These are phyloP conservation scores for Cytospora leucostoma DNA, from an alignment of 2,329 filamentous ascomycete species.

Conservation along the genomic window DNA sequence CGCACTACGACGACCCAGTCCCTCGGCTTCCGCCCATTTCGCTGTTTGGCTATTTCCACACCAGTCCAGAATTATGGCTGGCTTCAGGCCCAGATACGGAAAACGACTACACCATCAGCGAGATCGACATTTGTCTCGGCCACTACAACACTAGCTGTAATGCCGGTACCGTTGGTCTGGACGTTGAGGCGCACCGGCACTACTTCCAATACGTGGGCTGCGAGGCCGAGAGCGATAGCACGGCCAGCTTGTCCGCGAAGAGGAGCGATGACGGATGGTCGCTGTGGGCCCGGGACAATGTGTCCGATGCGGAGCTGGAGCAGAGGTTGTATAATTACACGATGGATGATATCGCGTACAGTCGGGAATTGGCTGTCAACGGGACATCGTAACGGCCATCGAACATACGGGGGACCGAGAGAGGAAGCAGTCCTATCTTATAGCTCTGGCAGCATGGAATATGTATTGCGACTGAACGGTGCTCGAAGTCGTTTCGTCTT, in stretches of 20 bases:
- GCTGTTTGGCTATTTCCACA: constrained; percentile 61
- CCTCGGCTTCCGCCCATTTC: constrained; percentile 65
- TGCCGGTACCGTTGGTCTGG: constrained; percentile 48
- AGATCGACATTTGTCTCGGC: constrained; percentile 52
- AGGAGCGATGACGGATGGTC: constrained; percentile 5
- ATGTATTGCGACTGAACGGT: no score
- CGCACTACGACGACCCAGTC: constrained; percentile 67
- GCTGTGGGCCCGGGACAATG: constrained; percentile 21
- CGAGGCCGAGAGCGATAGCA: constrained; percentile 41
- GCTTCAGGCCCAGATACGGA: constrained; percentile 38
- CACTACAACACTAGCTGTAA: constrained; percentile 52
- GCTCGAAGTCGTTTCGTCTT: no score
- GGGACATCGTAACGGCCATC: neutral
- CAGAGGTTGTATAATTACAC: constrained; percentile 39
- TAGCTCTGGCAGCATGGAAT: no score
- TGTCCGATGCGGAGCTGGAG: constrained; percentile 42
- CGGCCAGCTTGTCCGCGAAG: constrained; percentile 32
- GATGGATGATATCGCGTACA: constrained; percentile 22
- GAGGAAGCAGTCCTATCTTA: neutral
- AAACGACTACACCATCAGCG: constrained; percentile 40
- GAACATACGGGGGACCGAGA: neutral
- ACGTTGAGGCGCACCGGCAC: constrained; percentile 47
- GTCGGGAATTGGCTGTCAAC: constrained; percentile 6
- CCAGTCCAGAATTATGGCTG: constrained; percentile 71
- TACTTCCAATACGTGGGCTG: constrained; percentile 49